Percentiles rank a stretch among this genome's conserved stretches.
These are phyloP conservation scores for Bathelium albidoporum DNA, from an alignment of 495 filamentous ascomycete genomes.

Conservation along the genomic window DNA sequence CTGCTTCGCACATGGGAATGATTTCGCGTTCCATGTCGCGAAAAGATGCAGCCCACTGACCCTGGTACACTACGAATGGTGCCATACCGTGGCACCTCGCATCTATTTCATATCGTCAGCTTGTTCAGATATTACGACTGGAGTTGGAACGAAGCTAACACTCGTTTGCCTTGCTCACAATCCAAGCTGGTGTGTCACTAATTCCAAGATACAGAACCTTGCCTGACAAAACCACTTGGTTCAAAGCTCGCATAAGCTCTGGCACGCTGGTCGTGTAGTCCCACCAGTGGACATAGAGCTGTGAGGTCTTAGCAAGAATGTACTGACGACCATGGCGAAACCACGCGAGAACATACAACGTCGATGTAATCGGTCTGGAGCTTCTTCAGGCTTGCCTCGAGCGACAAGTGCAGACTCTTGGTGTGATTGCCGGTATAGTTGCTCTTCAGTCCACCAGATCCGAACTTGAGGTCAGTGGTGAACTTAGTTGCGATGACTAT, in stretches of 20 bases:
- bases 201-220: slow-evolving; percentile 65
- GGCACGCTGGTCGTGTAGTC: slow-evolving; percentile 53
- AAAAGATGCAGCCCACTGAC: slow-evolving; percentile 45
- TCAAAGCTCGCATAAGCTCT: slow-evolving; percentile 60
- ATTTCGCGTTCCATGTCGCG: slow-evolving; percentile 42
- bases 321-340: background rate
- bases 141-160: slow-evolving; percentile 6
- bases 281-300: slow-evolving; percentile 48
- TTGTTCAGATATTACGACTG: background rate
- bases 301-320: background rate
- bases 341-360: slow-evolving; percentile 25
- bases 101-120: background rate
- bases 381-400: slow-evolving; percentile 48
- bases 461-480: slow-evolving; percentile 34
- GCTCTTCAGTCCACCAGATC: slow-evolving; percentile 36
- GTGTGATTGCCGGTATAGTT: slow-evolving; percentile 51
- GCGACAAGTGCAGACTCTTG: slow-evolving; percentile 47
- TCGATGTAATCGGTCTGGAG: slow-evolving; percentile 61
- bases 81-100: slow-evolving; percentile 38
- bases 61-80: slow-evolving; percentile 57
- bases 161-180: slow-evolving; percentile 21
- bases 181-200: slow-evolving; percentile 49
- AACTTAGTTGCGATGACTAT: slow-evolving; percentile 63
- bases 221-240: slow-evolving; percentile 46
- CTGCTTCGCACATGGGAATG: slow-evolving; percentile 41